Evolutionary conservation across 768 basidiomycete species (phyloP).

Genomic region (Lactarius quietus): DNA sequence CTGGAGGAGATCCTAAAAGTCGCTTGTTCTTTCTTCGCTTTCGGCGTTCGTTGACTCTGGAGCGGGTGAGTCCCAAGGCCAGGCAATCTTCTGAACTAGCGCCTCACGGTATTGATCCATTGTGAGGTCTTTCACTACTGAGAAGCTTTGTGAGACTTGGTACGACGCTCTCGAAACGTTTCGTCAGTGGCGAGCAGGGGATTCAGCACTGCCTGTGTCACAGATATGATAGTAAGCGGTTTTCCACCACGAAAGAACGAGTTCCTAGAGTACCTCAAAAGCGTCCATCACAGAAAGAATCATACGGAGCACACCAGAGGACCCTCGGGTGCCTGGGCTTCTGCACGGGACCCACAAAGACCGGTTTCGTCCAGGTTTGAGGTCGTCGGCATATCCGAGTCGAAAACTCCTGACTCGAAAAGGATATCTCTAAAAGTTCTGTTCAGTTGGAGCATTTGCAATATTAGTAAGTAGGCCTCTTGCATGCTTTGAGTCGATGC

Average conservation of each 20-base stretch:
- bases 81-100: too few species aligned
- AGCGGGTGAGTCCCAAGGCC: neutral
- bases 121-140: neutral
- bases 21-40: too few species aligned
- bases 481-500: neutral
- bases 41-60: neutral
- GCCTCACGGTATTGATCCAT: neutral
- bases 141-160: neutral
- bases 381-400: neutral
- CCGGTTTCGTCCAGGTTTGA: neutral
- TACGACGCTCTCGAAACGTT: neutral
- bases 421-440: neutral
- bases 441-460: neutral
- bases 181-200: neutral
- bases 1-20: too few species aligned
- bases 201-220: neutral
- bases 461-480: neutral
- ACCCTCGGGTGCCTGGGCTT: neutral
- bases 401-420: neutral
- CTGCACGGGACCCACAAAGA: neutral
- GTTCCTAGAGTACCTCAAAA: neutral
- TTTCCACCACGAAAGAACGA: neutral
- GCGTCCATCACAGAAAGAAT: neutral
- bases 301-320: neutral
- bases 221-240: neutral